Evolutionary conservation across 1,139 yeast species (phyloP).

Genomic region (Hyphopichia fennica): DNA sequence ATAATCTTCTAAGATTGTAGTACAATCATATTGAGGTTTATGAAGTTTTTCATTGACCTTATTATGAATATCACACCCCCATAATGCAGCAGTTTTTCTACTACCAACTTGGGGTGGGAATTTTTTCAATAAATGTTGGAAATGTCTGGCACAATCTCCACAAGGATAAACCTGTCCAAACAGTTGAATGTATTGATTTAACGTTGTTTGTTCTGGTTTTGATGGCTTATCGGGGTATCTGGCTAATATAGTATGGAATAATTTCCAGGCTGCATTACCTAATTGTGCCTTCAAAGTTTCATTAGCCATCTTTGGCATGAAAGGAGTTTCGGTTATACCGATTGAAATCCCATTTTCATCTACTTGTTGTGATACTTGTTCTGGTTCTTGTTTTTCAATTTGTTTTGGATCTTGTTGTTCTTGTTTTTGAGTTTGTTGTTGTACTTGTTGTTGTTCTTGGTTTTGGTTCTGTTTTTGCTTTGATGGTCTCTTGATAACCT

Average conservation of each 20-base stretch:
- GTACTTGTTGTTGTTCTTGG: neutral
- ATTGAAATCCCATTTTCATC: neutral
- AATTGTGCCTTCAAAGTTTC: conserved; percentile 63
- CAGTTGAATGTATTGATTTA: conserved; percentile 51
- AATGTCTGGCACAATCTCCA: conserved; percentile 95
- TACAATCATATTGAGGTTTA: conserved; percentile 79
- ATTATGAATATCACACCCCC: conserved; percentile 98
- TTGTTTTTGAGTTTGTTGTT: conserved; percentile 1
- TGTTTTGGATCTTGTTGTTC: conserved; percentile 1
- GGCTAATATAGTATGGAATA: conserved; percentile 85
- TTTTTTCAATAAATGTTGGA: conserved; percentile 61
- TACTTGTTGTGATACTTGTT: neutral
- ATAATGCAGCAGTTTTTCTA: conserved; percentile 80
- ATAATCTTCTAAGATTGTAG: conserved; percentile 80
- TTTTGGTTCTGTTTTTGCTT: neutral
- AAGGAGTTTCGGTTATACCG: conserved; percentile 48
- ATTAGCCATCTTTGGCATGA: conserved; percentile 85
- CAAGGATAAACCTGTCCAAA: conserved; percentile 87
- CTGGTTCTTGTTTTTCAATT: conserved; percentile 1
- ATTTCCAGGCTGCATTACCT: conserved; percentile 88
- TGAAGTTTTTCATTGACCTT: conserved; percentile 70
- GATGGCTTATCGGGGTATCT: conserved; percentile 86
- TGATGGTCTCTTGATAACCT: conserved; percentile 2
- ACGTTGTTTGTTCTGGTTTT: conserved; percentile 58
- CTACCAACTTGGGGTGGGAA: conserved; percentile 84